Evolutionary conservation across 257 asterid species (phyloP), one percentile per base, ranked within the genome.

Genomic region (Penstemon newberryi): DNA sequence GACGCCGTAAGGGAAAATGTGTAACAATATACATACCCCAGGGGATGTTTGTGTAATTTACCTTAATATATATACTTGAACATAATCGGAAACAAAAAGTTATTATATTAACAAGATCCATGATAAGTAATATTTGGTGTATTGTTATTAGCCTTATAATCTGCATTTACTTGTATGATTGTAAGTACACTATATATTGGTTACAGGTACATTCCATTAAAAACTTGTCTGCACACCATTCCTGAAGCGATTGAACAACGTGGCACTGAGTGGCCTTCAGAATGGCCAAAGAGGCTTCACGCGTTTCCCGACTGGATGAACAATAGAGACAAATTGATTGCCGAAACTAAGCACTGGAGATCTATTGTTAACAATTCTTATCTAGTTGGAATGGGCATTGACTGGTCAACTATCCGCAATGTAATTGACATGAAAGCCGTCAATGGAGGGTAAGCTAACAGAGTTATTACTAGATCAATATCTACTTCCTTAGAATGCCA

Each of bases 211-310:
- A 78, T 74, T 65, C 80, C 89, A 3, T 66, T 93, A 72, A 83
- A 81, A 75, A 77, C 68, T 60, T 93, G 99, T 80, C 78, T 93
- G 73, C 87, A 88, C 61, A 18, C 79, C 7, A 74, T 87, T 78
- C 97, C 99, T 67, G 88, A 88, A 70, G 83, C 88, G 50, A 83
- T 93, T 13, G 99, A 93, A 82, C 81, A 93, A 75, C 96, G 84
- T 38, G 99, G 99, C 55, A 89, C 89, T 3, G 99, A 93, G 76
- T 93, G 99, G 99, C 99, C 99, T 8, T 86, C 85, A 55, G 99
- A 83, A 69, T 93, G 97, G 97, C 96, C 97, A 1, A 84, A 84
- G 79, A 84, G 99, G 82, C 96, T 93, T 51, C 83, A 86, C 69
- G 74, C 86, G 5, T 90, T 83, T 75, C 96, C 99, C 0, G 97